Base-by-base conservation (phyloP, 352 stramenopile species). In the Pythium sp. region DNA sequence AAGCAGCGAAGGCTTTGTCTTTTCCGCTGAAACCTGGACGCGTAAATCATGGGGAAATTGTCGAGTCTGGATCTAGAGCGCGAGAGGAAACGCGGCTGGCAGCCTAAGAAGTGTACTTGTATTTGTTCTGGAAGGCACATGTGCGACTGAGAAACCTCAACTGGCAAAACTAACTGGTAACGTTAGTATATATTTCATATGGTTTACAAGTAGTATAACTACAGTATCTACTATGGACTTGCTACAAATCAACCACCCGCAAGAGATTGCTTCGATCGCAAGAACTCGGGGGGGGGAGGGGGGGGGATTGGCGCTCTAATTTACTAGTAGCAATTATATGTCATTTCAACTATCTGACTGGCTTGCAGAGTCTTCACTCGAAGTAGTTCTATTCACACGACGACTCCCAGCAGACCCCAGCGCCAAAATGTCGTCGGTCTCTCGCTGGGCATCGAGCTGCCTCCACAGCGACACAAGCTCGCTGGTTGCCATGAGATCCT, bases 401-500 rank as follows among this genome's bases (percentile, higher is more conserved):
- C 28, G 38, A 47, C 38, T 47, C 26, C 12, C 15, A 15, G 15
- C 15, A 15, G 15, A 20, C n/a, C 54, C 24, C 38, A 46, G 12
- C 9, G 55, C 36, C 18, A 68, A 30, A 15, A 68, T 22, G 15
- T 56, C 54, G 28, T 62, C 36, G 0, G 43, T 63, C 41, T 62
- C 41, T 55, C 63, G 22, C 41, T 62, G 36, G 2, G 63, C 63
- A 6, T 62, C 38, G 3, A 68, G 53, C 26, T 41, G 41, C 2
- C 63, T 43, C 63, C 63, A 68, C 3, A 58, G 26, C 28, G 54
- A 54, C 3, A 68, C 38, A 5, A 68, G 53, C 9, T 62, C 63
- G 4, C 46, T 62, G 38, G 38, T 18, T 38, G 26, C 53, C 20
- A 18, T 22, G 53, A 14, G 11, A 3, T 34, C 38, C 38, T 34